These are phyloP conservation scores for Suillus cothurnatus DNA, from an alignment of 768 basidiomycete species.

Conservation along the genomic window DNA sequence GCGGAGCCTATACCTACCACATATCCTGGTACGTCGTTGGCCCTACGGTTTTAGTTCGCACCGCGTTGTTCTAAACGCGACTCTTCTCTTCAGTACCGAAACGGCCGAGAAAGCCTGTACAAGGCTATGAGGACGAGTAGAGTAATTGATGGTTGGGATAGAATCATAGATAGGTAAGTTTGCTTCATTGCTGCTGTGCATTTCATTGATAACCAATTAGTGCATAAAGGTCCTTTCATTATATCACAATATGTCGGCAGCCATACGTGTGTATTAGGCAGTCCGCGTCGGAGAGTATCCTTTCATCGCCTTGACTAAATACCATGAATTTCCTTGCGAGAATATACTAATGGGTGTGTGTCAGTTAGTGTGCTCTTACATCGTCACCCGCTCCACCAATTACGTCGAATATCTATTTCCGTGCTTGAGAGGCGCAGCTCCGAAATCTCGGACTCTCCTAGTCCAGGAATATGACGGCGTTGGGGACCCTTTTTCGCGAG, in stretches of 20 bases:
- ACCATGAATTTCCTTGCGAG: background rate
- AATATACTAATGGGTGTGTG: background rate
- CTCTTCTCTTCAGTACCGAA: slow-evolving; percentile 57
- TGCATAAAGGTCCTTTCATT: background rate
- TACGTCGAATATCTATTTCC: background rate
- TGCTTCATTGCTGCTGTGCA: background rate
- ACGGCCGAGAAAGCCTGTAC: slow-evolving; percentile 64
- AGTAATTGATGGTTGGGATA: background rate
- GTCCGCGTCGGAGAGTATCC: background rate
- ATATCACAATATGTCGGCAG: background rate
- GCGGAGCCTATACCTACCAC: slow-evolving; percentile 72
- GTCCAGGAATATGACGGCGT: background rate
- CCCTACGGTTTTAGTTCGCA: background rate
- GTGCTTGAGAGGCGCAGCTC: background rate
- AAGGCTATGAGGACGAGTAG: slow-evolving; percentile 74
- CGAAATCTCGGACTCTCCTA: background rate
- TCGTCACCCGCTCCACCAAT: background rate
- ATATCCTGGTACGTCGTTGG: slow-evolving; percentile 67
- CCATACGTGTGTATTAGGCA: background rate
- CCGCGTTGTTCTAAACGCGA: slow-evolving; percentile 3
- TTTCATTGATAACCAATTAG: background rate
- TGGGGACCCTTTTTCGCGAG: background rate
- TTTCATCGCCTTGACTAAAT: background rate
- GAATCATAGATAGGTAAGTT: slow-evolving; percentile 12
- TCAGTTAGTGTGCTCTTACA: background rate